These are phyloP conservation scores for Colletotrichum cereale DNA, from an alignment of 2,329 filamentous ascomycete genomes.

Conservation along the genomic window DNA sequence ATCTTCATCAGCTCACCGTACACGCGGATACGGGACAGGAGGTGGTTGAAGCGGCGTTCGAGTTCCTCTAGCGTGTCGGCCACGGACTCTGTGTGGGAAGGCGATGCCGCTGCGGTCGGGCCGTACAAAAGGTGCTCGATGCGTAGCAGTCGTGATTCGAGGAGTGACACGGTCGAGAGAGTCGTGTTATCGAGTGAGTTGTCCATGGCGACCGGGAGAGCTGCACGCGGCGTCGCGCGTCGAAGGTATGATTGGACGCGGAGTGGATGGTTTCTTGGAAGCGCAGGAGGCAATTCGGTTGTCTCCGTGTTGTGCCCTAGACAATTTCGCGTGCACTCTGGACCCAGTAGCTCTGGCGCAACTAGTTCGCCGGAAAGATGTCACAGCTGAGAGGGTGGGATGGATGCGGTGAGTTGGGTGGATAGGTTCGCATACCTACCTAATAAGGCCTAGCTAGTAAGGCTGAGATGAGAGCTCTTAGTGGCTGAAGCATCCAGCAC, in stretches of 20 bases:
- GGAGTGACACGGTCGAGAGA: constrained; percentile 66
- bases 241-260: background rate
- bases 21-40: constrained; percentile 65
- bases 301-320: background rate
- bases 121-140: constrained; percentile 72
- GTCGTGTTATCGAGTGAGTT: constrained; percentile 64
- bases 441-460: constrained; percentile 1
- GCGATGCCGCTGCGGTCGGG: constrained; percentile 50
- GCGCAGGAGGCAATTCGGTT: background rate
- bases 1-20: constrained; percentile 72
- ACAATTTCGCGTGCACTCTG: background rate
- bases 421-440: background rate
- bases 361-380: background rate
- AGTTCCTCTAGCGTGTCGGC: constrained; percentile 61
- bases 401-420: background rate
- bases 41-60: constrained; percentile 64
- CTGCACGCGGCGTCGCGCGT: constrained; percentile 14
- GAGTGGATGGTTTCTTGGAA: too few relatives aligned
- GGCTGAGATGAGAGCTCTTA: background rate
- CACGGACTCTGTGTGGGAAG: constrained; percentile 55
- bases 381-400: background rate
- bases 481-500: constrained; percentile 1
- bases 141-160: constrained; percentile 70
- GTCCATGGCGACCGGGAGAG: constrained; percentile 45
- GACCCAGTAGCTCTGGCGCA: background rate